phyloP scores from a whole-genome alignment of 257 asterid genomes.

The Salvia splendens region DNA sequence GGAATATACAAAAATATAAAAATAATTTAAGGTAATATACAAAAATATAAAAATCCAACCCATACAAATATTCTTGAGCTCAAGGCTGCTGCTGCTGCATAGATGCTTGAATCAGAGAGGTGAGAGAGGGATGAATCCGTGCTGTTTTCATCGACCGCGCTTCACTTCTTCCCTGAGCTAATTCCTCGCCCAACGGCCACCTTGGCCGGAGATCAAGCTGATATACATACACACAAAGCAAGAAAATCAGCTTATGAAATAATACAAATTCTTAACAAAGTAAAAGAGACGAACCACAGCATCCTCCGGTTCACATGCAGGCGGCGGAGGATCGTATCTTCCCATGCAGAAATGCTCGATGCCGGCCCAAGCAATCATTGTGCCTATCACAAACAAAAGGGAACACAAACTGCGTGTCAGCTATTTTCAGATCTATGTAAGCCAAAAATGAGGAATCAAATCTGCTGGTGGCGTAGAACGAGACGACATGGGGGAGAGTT shows the following conservation, averaged over 20 bases:
- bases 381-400: slow-evolving; percentile 51
- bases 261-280: background rate
- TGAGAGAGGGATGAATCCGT: slow-evolving; percentile 88
- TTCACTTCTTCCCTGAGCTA: slow-evolving; percentile 83
- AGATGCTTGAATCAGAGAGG: slow-evolving; percentile 81
- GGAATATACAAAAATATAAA: too few species aligned
- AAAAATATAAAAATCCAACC: too few species aligned
- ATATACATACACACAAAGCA: slow-evolving; percentile 16
- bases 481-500: background rate
- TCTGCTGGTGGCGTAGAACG: background rate
- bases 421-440: background rate
- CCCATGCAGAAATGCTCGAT: slow-evolving; percentile 90
- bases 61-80: slow-evolving; percentile 7
- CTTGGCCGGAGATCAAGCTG: slow-evolving; percentile 95
- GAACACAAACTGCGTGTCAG: too few species aligned
- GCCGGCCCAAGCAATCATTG: slow-evolving; percentile 98
- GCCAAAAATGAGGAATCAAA: background rate
- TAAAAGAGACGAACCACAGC: slow-evolving; percentile 59
- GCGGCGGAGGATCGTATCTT: slow-evolving; percentile 93
- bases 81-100: slow-evolving; percentile 31
- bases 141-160: slow-evolving; percentile 85
- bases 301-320: slow-evolving; percentile 86
- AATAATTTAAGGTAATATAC: too few species aligned
- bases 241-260: background rate
- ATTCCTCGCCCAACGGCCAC: slow-evolving; percentile 96